Evolutionary conservation across 768 basidiomycete genomes (phyloP), one percentile per base, ranked within the genome.

Genomic region (Cystobasidium ongulense): DNA sequence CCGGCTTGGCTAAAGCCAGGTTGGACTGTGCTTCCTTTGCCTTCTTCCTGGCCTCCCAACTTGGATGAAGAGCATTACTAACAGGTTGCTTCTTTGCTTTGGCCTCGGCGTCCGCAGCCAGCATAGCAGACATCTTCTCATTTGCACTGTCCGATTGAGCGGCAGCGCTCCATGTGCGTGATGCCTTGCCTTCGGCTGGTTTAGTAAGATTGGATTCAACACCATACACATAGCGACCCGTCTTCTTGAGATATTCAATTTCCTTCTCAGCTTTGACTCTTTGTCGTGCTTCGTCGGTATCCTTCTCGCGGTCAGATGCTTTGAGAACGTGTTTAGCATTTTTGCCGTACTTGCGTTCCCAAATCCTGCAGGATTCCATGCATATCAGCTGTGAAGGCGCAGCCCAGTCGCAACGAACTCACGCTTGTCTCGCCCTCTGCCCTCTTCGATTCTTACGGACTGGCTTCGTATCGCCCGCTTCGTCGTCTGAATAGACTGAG

Each of bases 301-400:
- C 72, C 39, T 72, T 72, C 25, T 75, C 75, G 25, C 70, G 75
- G 8, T 76, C 74, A 5, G 2, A 15, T 1, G 64, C 31, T 52
- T 87, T 89, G 81, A 89, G 89, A 82, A 94, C 85, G 81, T 98
- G 95, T 80, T 95, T 96, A 27, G 95, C 94, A 75, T 88, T 87
- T 74, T 84, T 86, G 61, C 95, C 95, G 78, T 87, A 98, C 81
- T 93, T 97, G 83, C 92, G 94, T 82, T 97, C 95, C 94, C 95
- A 97, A 76, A 98, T 96, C 1, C 94, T 97, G 78, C 25, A 27
- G 36, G n/a, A 5, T 23, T 27, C 52, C 18, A 33, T 35, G 41
- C 53, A 35, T 23, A 38, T 1, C 13, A 57, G 1, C 15, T 13
- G 33, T 21, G 18, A 29, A 31, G 46, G 17, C n/a, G 33, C 29